These are phyloP conservation scores for Elaeis oleifera DNA, from an alignment of 202 grass and related monocot genomes.

Conservation along the genomic window DNA sequence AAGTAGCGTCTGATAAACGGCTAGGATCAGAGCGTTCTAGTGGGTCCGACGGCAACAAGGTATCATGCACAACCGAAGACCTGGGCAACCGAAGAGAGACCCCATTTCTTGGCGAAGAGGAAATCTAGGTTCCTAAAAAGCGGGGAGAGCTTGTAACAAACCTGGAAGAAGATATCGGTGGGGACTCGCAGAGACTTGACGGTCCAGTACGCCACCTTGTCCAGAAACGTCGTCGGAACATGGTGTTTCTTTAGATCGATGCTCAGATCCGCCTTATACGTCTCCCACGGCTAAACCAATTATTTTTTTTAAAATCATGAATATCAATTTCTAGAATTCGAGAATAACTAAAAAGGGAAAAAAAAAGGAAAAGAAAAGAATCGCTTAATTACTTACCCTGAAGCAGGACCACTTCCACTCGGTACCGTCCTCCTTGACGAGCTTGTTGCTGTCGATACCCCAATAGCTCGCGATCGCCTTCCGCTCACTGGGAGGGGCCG, in stretches of 20 bases:
- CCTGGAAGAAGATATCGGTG: slow-evolving; percentile 11
- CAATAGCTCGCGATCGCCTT: slow-evolving; percentile 4
- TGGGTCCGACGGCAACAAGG: no score
- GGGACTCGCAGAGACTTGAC: slow-evolving; percentile 5
- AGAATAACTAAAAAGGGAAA: background rate
- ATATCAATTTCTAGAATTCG: no score
- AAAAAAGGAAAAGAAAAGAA: background rate
- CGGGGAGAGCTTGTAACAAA: background rate
- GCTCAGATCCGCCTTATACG: slow-evolving; percentile 12
- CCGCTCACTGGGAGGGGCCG: background rate
- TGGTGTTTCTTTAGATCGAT: slow-evolving; percentile 18
- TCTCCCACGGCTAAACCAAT: slow-evolving; percentile 10
- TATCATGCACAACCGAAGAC: no score
- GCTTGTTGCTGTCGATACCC: slow-evolving; percentile 1
- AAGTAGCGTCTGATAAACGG: no score
- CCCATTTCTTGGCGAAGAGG: background rate
- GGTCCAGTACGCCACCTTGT: slow-evolving; percentile 11
- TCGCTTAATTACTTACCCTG: background rate
- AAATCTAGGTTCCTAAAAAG: background rate
- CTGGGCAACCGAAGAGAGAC: no score
- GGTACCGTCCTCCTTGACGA: slow-evolving; percentile 4
- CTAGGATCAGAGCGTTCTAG: no score
- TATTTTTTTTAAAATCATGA: no score
- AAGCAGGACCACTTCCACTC: slow-evolving; percentile 17
- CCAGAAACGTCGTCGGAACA: slow-evolving; percentile 4